Evolutionary conservation across 176 grass and related monocot species (phyloP).

Genomic region (Bromus sterilis): DNA sequence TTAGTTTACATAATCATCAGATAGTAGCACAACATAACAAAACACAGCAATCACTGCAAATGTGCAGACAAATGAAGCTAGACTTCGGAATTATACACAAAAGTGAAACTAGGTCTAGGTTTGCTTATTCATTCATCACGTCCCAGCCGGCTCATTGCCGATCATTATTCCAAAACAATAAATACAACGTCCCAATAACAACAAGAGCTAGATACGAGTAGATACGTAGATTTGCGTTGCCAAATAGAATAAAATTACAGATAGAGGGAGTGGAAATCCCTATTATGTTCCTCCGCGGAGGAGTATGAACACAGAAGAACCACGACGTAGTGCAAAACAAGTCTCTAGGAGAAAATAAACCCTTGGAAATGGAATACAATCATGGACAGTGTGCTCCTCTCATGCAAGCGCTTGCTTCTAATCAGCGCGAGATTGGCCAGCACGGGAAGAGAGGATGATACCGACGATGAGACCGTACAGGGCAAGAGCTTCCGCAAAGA

Average conservation of each 20-base stretch:
- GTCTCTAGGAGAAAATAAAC: background rate
- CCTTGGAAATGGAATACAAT: background rate
- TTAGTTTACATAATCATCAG: too few species aligned
- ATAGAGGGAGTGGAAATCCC: background rate
- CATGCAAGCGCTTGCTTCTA: background rate
- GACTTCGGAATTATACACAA: background rate
- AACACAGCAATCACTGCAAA: background rate
- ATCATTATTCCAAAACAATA: constrained; percentile 36
- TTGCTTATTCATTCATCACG: constrained; percentile 17
- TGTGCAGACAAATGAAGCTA: background rate
- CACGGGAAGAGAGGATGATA: constrained; percentile 42
- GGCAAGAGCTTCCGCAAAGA: constrained; percentile 37
- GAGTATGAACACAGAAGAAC: background rate
- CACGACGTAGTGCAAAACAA: background rate
- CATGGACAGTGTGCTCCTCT: background rate
- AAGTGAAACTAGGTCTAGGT: background rate
- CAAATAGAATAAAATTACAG: constrained; percentile 6
- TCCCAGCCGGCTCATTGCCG: background rate
- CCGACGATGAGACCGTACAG: constrained; percentile 37
- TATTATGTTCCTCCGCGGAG: background rate
- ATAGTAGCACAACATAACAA: background rate
- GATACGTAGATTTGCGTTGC: constrained; percentile 10
- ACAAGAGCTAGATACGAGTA: background rate
- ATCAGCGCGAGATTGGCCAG: constrained; percentile 25
- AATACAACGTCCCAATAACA: constrained; percentile 19